Evolutionary conservation across 768 basidiomycete species (phyloP), one percentile per base, ranked within the genome.

Genomic region (Roridomyces roridus): DNA sequence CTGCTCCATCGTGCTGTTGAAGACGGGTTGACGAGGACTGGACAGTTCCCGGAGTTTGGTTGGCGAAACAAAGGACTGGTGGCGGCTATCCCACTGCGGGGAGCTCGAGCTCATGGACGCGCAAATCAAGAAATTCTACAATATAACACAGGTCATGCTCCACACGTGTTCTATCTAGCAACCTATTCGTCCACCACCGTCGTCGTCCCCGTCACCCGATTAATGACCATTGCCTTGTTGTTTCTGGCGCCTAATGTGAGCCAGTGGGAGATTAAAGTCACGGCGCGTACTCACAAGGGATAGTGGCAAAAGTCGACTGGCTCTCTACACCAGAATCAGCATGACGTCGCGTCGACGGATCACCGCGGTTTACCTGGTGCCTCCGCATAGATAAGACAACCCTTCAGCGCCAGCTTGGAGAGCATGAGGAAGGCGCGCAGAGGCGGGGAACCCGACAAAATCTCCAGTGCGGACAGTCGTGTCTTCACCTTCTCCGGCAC

Each of bases 401-500:
- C 61, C 56, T 6, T 46, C 52, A 15, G 40, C 29, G 10, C 56
- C 48, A 21, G 57, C 61, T 6, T 21, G 50, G 15, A 63, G 55
- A n/a, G 57, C 52, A 18, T 63, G 61, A 8, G 61, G 61, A 21
- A 20, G 39, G 31, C 31, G 36, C 29, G 7, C 25, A 2, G 23
- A 52, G 14, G 57, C 46, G 20, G 57, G 24, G 21, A 63, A 63
- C 9, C 61, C 61, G 12, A 59, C 25, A 45, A 63, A 63, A 23
- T 59, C 61, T 0, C 61, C 61, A 14, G 43, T 57, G 35, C 25
- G 14, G 21, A 63, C 61, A 5, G 26, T 17, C 2, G 35, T 44
- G 35, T 59, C 61, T 6, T 43, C 53, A 20, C 56, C 51, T 18
- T 55, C 40, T 3, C 61, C 61, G 14, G 52, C 58, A 17, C 47